Evolutionary conservation across 2,329 filamentous ascomycete species (phyloP).

Genomic region (Helotiales sp.): DNA sequence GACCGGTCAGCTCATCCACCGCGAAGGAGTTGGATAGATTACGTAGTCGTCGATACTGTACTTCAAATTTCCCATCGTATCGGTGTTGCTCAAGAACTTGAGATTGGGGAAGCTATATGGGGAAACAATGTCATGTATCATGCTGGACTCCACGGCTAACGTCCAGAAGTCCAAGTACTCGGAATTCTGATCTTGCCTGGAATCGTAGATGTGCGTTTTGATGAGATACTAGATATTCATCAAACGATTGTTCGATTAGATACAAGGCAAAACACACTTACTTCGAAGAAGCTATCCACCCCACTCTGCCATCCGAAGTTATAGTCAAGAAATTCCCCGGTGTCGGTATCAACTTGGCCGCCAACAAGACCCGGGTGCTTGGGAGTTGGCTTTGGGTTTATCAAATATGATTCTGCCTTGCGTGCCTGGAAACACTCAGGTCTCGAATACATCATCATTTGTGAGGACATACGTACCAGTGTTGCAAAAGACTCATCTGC

Average conservation of each 20-base stretch:
- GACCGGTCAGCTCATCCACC: not conserved
- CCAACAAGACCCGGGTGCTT: slow-evolving; percentile 64
- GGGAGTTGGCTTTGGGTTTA: not conserved
- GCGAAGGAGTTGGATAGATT: not conserved
- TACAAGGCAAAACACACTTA: not conserved
- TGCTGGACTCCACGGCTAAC: slow-evolving; percentile 73
- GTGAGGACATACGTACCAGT: not conserved
- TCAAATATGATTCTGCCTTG: not conserved
- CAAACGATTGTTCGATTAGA: not conserved
- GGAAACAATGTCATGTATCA: slow-evolving; percentile 68
- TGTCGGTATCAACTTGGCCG: slow-evolving; percentile 62
- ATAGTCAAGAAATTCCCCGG: slow-evolving; percentile 68
- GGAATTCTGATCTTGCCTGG: slow-evolving; percentile 40
- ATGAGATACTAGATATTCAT: not conserved
- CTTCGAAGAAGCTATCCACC: slow-evolving; percentile 78
- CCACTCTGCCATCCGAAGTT: slow-evolving; percentile 75
- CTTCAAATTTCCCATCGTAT: slow-evolving; percentile 47
- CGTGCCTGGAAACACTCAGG: not conserved
- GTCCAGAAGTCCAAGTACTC: slow-evolving; percentile 59
- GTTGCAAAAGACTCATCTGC: not conserved
- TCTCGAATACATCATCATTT: not conserved
- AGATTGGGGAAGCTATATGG: slow-evolving; percentile 67
- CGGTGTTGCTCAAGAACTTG: slow-evolving; percentile 68
- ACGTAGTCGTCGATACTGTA: slow-evolving; percentile 56
- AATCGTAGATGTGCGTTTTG: not conserved